Evolutionary conservation across 2,329 filamentous ascomycete species (phyloP).

Genomic region (Teratosphaeria gauchensis): DNA sequence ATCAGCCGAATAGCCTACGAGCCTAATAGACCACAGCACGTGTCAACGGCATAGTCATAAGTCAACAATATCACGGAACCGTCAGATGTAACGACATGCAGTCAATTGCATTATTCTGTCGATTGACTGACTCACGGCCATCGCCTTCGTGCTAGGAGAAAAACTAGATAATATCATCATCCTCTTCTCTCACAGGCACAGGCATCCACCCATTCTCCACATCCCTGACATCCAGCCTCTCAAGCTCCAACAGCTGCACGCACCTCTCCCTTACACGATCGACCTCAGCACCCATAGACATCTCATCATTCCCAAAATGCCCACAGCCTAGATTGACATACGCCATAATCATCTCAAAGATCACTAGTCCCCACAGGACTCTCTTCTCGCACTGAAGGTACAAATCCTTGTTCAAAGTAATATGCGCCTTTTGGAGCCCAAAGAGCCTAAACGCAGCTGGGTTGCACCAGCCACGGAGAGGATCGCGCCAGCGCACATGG

Average conservation of each 20-base stretch:
- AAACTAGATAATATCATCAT: neutral
- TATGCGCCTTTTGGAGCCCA: neutral
- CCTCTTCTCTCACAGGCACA: neutral
- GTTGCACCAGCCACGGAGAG: neutral
- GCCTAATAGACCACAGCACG: neutral
- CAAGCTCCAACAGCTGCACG: neutral
- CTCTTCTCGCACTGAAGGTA: neutral
- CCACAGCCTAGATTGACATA: neutral
- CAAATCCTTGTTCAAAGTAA: neutral
- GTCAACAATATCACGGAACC: too few relatives aligned
- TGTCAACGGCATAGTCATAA: too few relatives aligned
- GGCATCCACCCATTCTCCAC: neutral
- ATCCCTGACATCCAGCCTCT: neutral
- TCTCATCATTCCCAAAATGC: neutral
- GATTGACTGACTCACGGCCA: neutral
- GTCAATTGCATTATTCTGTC: too few relatives aligned
- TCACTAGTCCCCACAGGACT: neutral
- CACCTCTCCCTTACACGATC: neutral
- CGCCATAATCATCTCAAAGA: neutral
- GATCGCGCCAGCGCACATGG: neutral
- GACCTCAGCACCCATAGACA: neutral
- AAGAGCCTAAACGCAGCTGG: neutral
- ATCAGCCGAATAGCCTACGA: neutral
- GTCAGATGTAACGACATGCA: too few relatives aligned
- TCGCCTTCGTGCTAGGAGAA: neutral